phyloP scores from a whole-genome alignment of 2,329 filamentous ascomycete genomes.

The Neofusicoccum laricinum region DNA sequence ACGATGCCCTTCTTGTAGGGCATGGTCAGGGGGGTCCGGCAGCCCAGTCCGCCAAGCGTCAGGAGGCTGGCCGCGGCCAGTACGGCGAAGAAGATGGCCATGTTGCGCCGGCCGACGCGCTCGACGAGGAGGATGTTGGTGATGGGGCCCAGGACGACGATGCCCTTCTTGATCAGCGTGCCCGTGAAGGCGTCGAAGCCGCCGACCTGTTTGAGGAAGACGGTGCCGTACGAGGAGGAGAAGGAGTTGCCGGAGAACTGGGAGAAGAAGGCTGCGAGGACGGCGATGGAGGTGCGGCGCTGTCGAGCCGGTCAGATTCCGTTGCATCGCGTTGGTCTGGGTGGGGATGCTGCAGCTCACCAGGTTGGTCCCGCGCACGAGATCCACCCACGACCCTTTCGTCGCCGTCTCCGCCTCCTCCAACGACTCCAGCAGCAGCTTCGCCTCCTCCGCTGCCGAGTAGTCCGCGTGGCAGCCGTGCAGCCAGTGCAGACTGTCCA shows the following conservation, averaged over 20 bases:
- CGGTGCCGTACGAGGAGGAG: slow-evolving; percentile 20
- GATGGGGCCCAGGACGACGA: neutral
- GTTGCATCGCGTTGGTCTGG: too few relatives aligned
- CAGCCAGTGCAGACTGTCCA: neutral
- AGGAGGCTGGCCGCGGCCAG: neutral
- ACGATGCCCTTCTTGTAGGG: neutral
- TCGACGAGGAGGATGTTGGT: neutral
- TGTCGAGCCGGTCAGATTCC: neutral
- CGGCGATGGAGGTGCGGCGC: slow-evolving; percentile 17
- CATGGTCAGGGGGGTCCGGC: neutral
- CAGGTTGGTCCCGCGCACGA: neutral
- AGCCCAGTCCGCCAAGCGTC: neutral
- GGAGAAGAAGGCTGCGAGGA: slow-evolving; percentile 19
- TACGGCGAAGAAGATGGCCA: neutral
- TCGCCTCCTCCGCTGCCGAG: neutral
- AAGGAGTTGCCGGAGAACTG: slow-evolving; percentile 22
- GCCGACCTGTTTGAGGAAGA: slow-evolving; percentile 21
- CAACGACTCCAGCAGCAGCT: neutral
- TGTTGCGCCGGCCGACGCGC: neutral
- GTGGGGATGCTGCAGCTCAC: neutral
- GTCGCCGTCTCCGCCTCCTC: neutral
- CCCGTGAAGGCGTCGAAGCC: slow-evolving; percentile 19
- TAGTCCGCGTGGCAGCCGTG: neutral
- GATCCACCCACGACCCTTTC: neutral
- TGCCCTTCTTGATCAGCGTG: slow-evolving; percentile 4